phyloP scores from a whole-genome alignment of 148 eudicot genomes.

The Heliamphora exappendiculata region DNA sequence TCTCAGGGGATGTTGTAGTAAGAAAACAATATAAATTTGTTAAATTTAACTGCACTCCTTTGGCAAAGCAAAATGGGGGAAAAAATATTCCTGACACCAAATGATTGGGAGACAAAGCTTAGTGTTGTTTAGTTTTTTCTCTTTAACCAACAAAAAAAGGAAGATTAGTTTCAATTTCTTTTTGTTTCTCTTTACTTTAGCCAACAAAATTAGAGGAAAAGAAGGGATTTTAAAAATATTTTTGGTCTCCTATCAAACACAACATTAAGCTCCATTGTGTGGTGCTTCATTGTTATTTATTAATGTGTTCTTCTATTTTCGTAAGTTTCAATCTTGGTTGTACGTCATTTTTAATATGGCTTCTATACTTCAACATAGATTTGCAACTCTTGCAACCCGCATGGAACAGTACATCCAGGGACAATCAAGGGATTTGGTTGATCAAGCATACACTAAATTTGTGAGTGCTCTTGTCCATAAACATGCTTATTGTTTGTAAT shows the following conservation, averaged over 20 bases:
- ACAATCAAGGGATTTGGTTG: conserved; percentile 97
- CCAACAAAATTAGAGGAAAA: too few relatives aligned
- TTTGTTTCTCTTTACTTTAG: too few relatives aligned
- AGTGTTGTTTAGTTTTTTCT: too few relatives aligned
- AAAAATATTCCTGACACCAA: too few relatives aligned
- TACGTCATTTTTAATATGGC: background rate
- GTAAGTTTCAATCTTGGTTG: background rate
- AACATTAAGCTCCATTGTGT: background rate
- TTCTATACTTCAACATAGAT: conserved; percentile 38
- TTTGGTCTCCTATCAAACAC: background rate
- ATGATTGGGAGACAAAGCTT: too few relatives aligned
- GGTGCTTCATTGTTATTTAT: background rate
- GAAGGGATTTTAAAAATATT: background rate
- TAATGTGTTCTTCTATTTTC: background rate
- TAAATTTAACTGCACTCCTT: too few relatives aligned
- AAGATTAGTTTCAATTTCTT: too few relatives aligned
- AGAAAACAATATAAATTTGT: too few relatives aligned
- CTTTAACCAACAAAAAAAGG: too few relatives aligned
- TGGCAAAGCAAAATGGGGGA: too few relatives aligned
- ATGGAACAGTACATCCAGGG: conserved; percentile 99
- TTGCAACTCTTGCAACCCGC: conserved; percentile 91
- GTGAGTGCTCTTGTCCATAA: conserved; percentile 41
- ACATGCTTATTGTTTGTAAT: conserved; percentile 2
- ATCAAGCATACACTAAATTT: conserved; percentile 84
- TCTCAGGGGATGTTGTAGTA: too few relatives aligned